A percentile compares a stretch with the other conserved stretches of the same genome.
These are phyloP conservation scores for Calonectria hawksworthii DNA, from an alignment of 2,329 filamentous ascomycete genomes.

Conservation along the genomic window DNA sequence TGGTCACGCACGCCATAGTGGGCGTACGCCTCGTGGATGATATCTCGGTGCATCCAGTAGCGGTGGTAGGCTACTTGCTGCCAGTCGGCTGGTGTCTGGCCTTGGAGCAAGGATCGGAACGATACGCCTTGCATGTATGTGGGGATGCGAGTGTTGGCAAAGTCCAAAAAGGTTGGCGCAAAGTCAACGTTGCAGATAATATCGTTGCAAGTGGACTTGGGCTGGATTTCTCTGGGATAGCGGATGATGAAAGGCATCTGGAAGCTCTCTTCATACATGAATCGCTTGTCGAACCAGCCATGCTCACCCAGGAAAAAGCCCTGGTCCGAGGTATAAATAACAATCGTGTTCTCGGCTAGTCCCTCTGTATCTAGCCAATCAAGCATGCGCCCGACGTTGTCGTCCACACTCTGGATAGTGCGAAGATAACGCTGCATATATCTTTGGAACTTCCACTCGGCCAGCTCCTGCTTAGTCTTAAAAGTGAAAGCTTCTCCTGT, in stretches of 20 bases:
- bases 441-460: slow-evolving; percentile 68
- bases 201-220: slow-evolving; percentile 57
- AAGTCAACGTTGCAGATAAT: slow-evolving; percentile 69
- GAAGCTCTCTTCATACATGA: slow-evolving; percentile 71
- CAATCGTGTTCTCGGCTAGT: slow-evolving; percentile 61
- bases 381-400: slow-evolving; percentile 64
- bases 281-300: slow-evolving; percentile 70
- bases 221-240: slow-evolving; percentile 57
- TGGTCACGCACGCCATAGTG: slow-evolving; percentile 67
- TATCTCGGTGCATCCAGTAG: slow-evolving; percentile 69
- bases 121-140: slow-evolving; percentile 66
- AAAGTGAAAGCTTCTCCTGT: slow-evolving; percentile 62
- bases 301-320: slow-evolving; percentile 71
- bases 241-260: slow-evolving; percentile 68
- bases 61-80: slow-evolving; percentile 67
- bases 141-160: slow-evolving; percentile 56
- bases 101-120: slow-evolving; percentile 55
- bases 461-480: slow-evolving; percentile 55
- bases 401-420: slow-evolving; percentile 65
- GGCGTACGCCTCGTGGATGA: slow-evolving; percentile 63
- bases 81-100: slow-evolving; percentile 58
- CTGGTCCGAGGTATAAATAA: slow-evolving; percentile 67
- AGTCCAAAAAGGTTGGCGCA: slow-evolving; percentile 63
- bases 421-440: slow-evolving; percentile 70
- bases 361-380: slow-evolving; percentile 57